Evolutionary conservation across 78 protist genomes (phyloP).

Genomic region (Dictyostelium capitatum): DNA sequence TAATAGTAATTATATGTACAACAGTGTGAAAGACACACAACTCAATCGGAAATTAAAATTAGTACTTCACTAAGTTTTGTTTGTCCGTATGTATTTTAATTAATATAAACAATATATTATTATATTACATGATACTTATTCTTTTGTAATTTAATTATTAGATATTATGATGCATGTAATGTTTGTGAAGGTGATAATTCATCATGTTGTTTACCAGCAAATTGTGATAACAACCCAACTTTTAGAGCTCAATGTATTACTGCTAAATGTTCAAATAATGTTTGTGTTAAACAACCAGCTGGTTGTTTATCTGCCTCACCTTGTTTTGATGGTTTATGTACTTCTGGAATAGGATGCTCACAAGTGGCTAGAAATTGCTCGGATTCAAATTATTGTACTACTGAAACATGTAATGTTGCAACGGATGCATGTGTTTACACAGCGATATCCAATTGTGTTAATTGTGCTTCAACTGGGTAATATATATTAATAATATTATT

Average conservation of each 20-base stretch:
- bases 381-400: no score
- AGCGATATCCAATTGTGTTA: no score
- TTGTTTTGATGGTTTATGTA: background rate
- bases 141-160: background rate
- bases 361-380: no score
- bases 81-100: slow-evolving; percentile 18
- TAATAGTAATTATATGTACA: no score
- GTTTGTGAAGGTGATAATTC: slow-evolving; percentile 55
- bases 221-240: background rate
- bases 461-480: no score
- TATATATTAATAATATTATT: no score
- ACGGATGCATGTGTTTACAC: no score
- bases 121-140: no score
- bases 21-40: slow-evolving; percentile 40
- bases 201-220: background rate
- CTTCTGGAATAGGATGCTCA: background rate
- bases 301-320: background rate
- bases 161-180: slow-evolving; percentile 18
- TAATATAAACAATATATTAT: no score
- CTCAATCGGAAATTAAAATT: background rate
- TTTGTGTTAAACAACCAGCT: background rate
- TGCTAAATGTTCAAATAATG: background rate
- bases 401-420: no score
- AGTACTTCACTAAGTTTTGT: background rate
- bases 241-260: background rate